Conservation (phyloP, 768 basidiomycete genomes). For the Ramaria sp. region DNA sequence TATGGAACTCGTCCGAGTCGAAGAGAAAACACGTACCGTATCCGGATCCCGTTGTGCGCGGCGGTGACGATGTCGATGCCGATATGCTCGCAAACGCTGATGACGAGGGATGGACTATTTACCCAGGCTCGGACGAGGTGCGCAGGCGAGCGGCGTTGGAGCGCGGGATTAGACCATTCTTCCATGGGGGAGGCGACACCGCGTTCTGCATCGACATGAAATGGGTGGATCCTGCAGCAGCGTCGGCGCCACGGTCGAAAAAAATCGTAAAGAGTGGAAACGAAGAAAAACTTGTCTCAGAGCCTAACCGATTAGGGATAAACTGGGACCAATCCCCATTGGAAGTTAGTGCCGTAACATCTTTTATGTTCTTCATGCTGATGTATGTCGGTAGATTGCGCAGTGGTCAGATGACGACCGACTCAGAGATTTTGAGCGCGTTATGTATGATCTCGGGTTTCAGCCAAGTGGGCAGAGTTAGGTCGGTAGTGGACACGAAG, state of each 20-base stretch:
- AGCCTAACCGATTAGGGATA: slow-evolving; percentile 9
- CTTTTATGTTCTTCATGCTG: neutral
- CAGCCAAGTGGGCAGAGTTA: slow-evolving; percentile 4
- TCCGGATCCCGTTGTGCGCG: slow-evolving; percentile 1
- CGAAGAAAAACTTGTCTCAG: neutral
- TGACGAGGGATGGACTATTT: slow-evolving; percentile 18
- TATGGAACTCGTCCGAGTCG: neutral
- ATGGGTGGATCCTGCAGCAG: slow-evolving; percentile 11
- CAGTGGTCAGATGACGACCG: slow-evolving; percentile 11
- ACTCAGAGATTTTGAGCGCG: slow-evolving; percentile 8
- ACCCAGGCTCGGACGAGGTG: slow-evolving; percentile 12
- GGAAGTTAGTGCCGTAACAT: slow-evolving; percentile 2
- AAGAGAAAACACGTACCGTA: neutral
- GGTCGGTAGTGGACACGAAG: neutral
- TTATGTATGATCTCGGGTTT: slow-evolving; percentile 10
- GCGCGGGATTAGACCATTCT: slow-evolving; percentile 15
- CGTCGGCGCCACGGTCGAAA: neutral
- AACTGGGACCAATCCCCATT: slow-evolving; percentile 11
- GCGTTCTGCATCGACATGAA: slow-evolving; percentile 15
- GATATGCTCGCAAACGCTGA: slow-evolving; percentile 21
- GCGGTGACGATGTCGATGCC: slow-evolving; percentile 12
- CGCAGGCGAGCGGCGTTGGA: slow-evolving; percentile 17
- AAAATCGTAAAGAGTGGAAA: neutral
- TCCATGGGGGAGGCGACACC: slow-evolving; percentile 16
- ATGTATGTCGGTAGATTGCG: slow-evolving; percentile 2